Base-by-base conservation (phyloP, 345 rosid species). In the Chamaenerion angustifolium region DNA sequence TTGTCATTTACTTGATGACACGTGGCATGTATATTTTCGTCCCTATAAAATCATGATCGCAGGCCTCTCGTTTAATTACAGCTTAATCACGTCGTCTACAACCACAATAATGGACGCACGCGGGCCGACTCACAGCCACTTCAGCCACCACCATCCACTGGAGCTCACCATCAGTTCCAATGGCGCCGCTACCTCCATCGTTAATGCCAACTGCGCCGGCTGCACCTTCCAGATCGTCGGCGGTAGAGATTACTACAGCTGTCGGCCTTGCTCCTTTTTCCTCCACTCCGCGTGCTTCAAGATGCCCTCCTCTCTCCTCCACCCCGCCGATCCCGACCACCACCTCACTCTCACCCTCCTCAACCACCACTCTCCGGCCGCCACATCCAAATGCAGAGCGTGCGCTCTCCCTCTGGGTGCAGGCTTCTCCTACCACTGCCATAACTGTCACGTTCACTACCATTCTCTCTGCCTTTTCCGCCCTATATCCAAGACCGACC, bases 241-340 rank as follows among this genome's bases (percentile, higher is more conserved):
- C 0, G 47, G 52, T 42, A 46, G 41, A 10, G 46, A 25, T 45
- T 53, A 40, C 57, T 41, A 52, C 15, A 0, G 57, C 11, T 52
- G 64, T 51, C 0, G 17, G 40, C 40, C 57, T 4, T 60, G 64
- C 51, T 42, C 42, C 41, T 60, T 52, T 41, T 52, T n/a, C 40
- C 53, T 52, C 18, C 64, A 60, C 16, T 31, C 45, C 47, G 43
- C 43, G 37, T 0, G 64, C 57, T 52, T 10, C 56, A 53, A 52
- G 40, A n/a, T 53, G 64, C 46, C 64, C 6, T 12, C 10, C 18
- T 16, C 47, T 15, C 25, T 46, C 42, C 23, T 17, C 44, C 64
- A 52, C 25, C 51, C 63, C 7, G 19, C 46, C 3, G 56, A 41
- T 18, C 42, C 57, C 1, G 41, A 10, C 52, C 64, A 46, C 7